Base-by-base conservation (phyloP, 2,329 filamentous ascomycete genomes). In the Ascocoryne sarcoides region DNA sequence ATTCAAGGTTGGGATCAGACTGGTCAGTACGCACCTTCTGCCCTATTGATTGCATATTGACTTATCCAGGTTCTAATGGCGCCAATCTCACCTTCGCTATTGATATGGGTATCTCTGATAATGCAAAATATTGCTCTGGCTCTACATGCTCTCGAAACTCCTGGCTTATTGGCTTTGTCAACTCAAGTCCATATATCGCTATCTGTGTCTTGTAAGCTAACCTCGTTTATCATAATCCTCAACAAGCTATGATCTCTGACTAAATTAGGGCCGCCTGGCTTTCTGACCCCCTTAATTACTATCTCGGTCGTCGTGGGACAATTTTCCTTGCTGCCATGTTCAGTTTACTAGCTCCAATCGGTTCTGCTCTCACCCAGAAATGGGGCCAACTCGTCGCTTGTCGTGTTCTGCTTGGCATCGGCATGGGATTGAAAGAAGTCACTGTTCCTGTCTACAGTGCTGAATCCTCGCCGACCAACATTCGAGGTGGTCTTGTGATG, bases 251-350 rank as follows among this genome's bases (percentile, higher is more conserved):
- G n/a, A n/a, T n/a, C n/a, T n/a, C n/a, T n/a, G n/a, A n/a, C n/a
- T n/a, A n/a, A n/a, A n/a, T n/a, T n/a, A n/a, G n/a, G n/a, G 76
- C 76, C 8, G 79, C 76, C 56, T 83, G 79, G 79, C 60, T 81
- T 10, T 79, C 78, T 1, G 80, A 84, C 46, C 78, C 78, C 3
- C 53, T 75, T 16, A 82, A 82, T 56, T 23, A 76, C 46, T 73
- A 65, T 54, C 74, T 84, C 42, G 81, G 79, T 10, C 75, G 81
- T 45, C 68, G 80, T 10, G 78, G 78, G 40, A 81, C 78, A 14
- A 88, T 90, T 47, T 89, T 87, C 61, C 64, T 85, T 42, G 78
- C 84, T 4, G 84, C 82, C 33, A 82, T 83, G 42, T 83, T 45
- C 50, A 60, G 18, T 46, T 65, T 42, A 50, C 60, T 49, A 10